Evolutionary conservation across 1,139 yeast species (phyloP).

Genomic region (Magnusiomyces sp.): DNA sequence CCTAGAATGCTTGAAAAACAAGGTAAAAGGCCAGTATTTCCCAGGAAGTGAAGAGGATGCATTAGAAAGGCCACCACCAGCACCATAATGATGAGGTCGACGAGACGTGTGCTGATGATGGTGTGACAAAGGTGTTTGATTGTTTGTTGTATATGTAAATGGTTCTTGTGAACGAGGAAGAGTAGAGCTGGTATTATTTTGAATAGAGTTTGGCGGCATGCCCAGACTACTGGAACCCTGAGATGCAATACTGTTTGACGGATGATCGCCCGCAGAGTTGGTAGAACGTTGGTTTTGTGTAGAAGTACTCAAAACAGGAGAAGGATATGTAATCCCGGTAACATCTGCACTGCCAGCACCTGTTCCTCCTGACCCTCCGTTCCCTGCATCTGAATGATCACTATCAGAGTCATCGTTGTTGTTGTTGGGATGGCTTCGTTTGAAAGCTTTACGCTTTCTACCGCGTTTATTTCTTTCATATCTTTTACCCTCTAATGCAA

Average conservation of each 20-base stretch:
- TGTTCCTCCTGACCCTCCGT: neutral
- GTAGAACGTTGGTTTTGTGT: no score
- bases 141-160: neutral
- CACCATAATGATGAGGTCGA: no score
- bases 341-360: no score
- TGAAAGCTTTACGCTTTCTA: neutral
- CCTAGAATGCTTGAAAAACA: slow-evolving; percentile 4
- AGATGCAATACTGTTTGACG: no score
- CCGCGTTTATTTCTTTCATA: neutral
- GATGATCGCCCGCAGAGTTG: no score
- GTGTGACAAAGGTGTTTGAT: neutral
- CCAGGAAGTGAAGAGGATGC: neutral
- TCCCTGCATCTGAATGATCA: no score
- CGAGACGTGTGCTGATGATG: no score
- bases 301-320: no score
- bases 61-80: neutral
- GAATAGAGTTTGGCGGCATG: no score
- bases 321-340: no score
- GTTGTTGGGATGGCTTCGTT: neutral
- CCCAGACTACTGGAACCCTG: no score
- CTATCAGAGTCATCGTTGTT: neutral
- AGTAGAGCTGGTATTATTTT: no score
- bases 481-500: neutral
- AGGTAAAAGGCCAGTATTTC: slow-evolving; percentile 6
- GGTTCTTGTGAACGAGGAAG: neutral